Evolutionary conservation across 1,139 yeast genomes (phyloP).

Genomic region (Kluyveromyces marxianus): DNA sequence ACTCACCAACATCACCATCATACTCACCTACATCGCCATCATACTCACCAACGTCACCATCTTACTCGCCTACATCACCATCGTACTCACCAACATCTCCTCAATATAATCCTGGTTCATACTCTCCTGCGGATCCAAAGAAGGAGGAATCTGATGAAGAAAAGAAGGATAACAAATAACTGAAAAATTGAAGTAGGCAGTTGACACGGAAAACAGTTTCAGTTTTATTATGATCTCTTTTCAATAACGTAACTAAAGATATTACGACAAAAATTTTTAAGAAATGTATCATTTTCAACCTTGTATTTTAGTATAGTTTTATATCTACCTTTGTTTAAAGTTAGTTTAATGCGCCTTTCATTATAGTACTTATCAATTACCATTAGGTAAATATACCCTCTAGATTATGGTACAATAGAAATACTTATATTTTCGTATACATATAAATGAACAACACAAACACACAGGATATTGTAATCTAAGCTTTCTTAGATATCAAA

Average conservation of each 20-base stretch:
- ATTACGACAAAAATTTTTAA: neutral
- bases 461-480: neutral
- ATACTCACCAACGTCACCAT: slow-evolving; percentile 49
- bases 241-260: neutral
- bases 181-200: too few species aligned
- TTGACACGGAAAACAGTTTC: too few species aligned
- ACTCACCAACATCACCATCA: slow-evolving; percentile 44
- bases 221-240: neutral
- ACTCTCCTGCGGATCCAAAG: slow-evolving; percentile 45
- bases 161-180: slow-evolving; percentile 4
- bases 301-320: slow-evolving; percentile 6
- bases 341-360: slow-evolving; percentile 41
- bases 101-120: slow-evolving; percentile 46
- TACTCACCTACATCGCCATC: slow-evolving; percentile 50
- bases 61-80: slow-evolving; percentile 52
- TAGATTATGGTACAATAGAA: too few species aligned
- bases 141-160: neutral
- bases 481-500: slow-evolving; percentile 61
- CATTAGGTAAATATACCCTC: too few species aligned
- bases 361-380: too few species aligned
- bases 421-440: too few species aligned
- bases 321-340: slow-evolving; percentile 4
- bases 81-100: slow-evolving; percentile 33
- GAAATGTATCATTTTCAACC: neutral
- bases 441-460: slow-evolving; percentile 25